phyloP scores from a whole-genome alignment of 2,329 filamentous ascomycete species.

The Penicillium italicum region DNA sequence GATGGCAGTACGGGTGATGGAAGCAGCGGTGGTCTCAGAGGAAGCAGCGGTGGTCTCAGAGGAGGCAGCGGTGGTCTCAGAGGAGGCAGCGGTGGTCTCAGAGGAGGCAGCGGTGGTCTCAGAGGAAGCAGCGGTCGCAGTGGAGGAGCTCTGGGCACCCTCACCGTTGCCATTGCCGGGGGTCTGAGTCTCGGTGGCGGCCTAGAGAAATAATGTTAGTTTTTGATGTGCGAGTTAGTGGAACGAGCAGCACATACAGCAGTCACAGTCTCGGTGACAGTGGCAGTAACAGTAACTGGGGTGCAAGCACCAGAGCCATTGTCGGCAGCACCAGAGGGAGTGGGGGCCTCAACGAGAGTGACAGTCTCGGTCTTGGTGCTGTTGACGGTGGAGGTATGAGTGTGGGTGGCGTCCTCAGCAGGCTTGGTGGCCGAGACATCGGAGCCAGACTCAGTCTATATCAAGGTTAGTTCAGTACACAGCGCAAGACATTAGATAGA shows the following conservation, averaged over 20 bases:
- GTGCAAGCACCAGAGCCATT: slow-evolving; percentile 13
- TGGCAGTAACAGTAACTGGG: slow-evolving; percentile 33
- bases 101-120: neutral
- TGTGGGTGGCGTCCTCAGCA: slow-evolving; percentile 4
- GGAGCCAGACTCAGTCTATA: slow-evolving; percentile 8
- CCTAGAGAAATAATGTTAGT: slow-evolving; percentile 3
- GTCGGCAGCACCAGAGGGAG: slow-evolving; percentile 13
- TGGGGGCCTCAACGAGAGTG: slow-evolving; percentile 24
- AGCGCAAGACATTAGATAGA: neutral
- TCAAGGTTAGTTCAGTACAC: neutral
- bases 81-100: slow-evolving; percentile 6
- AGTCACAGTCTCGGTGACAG: slow-evolving; percentile 35
- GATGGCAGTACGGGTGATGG: slow-evolving; percentile 9
- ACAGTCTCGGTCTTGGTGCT: slow-evolving; percentile 31
- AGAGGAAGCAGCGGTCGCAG: slow-evolving; percentile 4
- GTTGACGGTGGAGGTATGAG: slow-evolving; percentile 26
- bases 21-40: neutral
- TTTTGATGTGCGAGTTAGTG: neutral
- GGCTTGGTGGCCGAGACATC: slow-evolving; percentile 10
- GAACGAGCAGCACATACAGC: slow-evolving; percentile 27
- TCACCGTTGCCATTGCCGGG: neutral
- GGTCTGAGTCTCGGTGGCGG: neutral
- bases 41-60: slow-evolving; percentile 7
- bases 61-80: neutral
- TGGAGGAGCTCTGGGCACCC: neutral